A percentile compares a stretch with the other conserved stretches of the same genome.
Evolutionary conservation across 2,329 filamentous ascomycete genomes (phyloP).

Genomic region (Zopfia rhizophila): DNA sequence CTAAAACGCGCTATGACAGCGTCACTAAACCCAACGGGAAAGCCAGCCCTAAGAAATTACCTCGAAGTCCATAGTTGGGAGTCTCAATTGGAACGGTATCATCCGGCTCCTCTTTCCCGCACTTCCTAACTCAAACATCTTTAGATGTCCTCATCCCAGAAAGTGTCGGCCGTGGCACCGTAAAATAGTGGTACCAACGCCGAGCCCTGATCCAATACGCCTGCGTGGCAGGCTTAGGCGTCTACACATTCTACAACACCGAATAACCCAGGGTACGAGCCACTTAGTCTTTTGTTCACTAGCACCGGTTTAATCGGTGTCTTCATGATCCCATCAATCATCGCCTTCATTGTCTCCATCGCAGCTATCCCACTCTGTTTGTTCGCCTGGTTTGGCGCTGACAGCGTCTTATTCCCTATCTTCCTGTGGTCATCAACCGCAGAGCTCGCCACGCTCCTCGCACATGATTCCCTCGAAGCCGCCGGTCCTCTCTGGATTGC

Average conservation of each 20-base stretch:
- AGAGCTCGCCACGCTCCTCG: constrained; percentile 15
- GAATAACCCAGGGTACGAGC: constrained; percentile 12
- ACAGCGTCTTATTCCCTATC: constrained; percentile 25
- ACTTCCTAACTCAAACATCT: not conserved
- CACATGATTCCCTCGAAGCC: constrained; percentile 17
- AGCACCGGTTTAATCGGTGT: constrained; percentile 27
- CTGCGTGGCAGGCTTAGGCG: constrained; percentile 10
- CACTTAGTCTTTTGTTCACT: constrained; percentile 24
- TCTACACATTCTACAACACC: constrained; percentile 23
- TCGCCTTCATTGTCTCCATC: constrained; percentile 19
- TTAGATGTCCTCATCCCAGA: constrained; percentile 10
- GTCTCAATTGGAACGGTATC: constrained; percentile 10
- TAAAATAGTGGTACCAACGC: constrained; percentile 19
- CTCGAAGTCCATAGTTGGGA: constrained; percentile 1
- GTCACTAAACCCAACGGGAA: too few relatives aligned
- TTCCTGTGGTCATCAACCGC: constrained; percentile 16
- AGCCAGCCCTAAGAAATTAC: too few relatives aligned
- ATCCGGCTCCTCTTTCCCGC: not conserved
- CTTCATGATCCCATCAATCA: constrained; percentile 15
- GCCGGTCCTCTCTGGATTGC: constrained; percentile 16
- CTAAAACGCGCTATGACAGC: too few relatives aligned
- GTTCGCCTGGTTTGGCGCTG: constrained; percentile 31
- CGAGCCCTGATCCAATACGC: constrained; percentile 25
- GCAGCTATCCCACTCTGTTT: constrained; percentile 21
- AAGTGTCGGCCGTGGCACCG: constrained; percentile 1